Conservation (phyloP, 805 yeast genomes). For the Yarrowia keelungensis region DNA sequence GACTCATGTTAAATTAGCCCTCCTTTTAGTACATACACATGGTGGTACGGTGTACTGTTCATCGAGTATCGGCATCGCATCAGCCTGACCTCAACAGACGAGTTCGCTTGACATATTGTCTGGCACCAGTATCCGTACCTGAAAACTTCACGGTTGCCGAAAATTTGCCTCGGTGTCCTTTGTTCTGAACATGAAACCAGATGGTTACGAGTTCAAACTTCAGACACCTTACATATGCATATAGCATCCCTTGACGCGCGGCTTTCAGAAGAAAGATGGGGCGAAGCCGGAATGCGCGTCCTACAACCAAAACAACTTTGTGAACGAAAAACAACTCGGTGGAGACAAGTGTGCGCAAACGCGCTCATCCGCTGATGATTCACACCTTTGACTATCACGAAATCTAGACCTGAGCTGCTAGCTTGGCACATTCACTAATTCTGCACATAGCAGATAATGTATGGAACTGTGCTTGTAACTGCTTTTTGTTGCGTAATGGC, state of each 20-base stretch:
- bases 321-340: neutral
- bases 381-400: neutral
- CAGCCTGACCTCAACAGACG: no score
- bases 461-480: conserved; percentile 19
- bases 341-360: no score
- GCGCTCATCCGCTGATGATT: no score
- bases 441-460: conserved; percentile 11
- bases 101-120: neutral
- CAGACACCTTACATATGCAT: conserved; percentile 15
- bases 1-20: no score
- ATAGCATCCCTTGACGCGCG: conserved; percentile 32
- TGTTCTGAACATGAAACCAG: conserved; percentile 22
- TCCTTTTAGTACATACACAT: no score
- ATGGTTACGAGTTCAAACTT: conserved; percentile 10
- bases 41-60: no score
- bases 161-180: neutral
- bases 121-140: neutral
- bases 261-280: conserved; percentile 12
- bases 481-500: conserved; percentile 20
- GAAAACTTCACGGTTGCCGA: conserved; percentile 1
- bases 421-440: neutral
- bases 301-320: conserved; percentile 1
- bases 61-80: no score
- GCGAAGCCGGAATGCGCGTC: conserved; percentile 30
- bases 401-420: neutral